Evolutionary conservation across 164 flowering plant genomes (phyloP).

Genomic region (Euptelea pleiosperma): DNA sequence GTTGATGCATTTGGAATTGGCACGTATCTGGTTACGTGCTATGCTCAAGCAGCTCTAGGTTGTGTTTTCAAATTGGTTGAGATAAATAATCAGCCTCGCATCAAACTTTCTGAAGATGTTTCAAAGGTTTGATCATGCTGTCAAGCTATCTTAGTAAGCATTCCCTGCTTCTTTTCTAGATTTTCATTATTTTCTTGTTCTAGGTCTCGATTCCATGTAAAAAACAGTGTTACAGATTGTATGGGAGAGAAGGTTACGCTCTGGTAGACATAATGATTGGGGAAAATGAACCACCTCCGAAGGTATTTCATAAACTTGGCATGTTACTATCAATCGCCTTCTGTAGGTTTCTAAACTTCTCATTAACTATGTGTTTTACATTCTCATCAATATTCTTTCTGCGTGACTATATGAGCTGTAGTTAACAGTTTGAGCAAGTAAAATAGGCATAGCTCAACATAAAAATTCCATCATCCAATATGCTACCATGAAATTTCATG

Average conservation of each 20-base stretch:
- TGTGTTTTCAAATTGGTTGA: slow-evolving; percentile 98
- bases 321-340: not conserved
- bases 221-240: slow-evolving; percentile 79
- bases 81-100: slow-evolving; percentile 92
- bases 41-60: slow-evolving; percentile 96
- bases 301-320: slow-evolving; percentile 45
- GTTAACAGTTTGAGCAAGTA: no score
- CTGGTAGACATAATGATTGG: slow-evolving; percentile 96
- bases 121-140: slow-evolving; percentile 63
- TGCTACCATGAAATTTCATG: no score
- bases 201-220: slow-evolving; percentile 99
- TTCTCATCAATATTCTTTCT: not conserved
- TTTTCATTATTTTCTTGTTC: slow-evolving; percentile 12
- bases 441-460: no score
- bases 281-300: slow-evolving; percentile 92
- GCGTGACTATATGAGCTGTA: no score
- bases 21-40: slow-evolving; percentile 94
- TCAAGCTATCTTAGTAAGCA: slow-evolving; percentile 8
- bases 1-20: slow-evolving; percentile 97
- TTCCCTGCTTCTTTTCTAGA: slow-evolving; percentile 6
- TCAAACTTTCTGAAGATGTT: slow-evolving; percentile 96
- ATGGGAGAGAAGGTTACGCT: slow-evolving; percentile 93
- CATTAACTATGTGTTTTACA: not conserved
- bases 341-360: not conserved
- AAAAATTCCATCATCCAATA: no score